Conservation (phyloP, 2,329 filamentous ascomycete species). For the Botrytis squamosa region DNA sequence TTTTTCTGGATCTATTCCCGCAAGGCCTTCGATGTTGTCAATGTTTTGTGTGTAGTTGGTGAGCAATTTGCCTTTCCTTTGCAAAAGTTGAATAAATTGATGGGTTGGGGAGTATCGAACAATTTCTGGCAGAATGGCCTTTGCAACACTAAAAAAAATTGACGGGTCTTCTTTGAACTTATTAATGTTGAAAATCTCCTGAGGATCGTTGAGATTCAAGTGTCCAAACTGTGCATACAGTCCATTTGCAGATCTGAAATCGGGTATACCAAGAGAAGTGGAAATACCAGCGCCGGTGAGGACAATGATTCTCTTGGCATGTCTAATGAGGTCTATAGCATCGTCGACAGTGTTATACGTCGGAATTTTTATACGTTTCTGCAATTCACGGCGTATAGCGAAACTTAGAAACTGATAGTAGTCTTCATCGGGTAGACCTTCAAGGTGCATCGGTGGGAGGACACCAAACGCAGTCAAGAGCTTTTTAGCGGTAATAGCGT, state of each 20-base stretch:
- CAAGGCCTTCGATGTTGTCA: conserved; percentile 88
- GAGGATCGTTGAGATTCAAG: conserved; percentile 74
- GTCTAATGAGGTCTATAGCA: conserved; percentile 72
- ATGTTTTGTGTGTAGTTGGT: conserved; percentile 99
- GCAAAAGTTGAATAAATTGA: conserved; percentile 85
- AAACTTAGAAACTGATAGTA: conserved; percentile 75
- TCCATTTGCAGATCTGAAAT: conserved; percentile 90
- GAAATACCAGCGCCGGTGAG: conserved; percentile 96
- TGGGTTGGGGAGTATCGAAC: conserved; percentile 88
- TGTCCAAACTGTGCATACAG: conserved; percentile 83
- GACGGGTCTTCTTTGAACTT: conserved; percentile 82
- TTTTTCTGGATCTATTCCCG: conserved; percentile 77
- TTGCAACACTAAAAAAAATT: conserved; percentile 89
- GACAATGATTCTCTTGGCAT: conserved; percentile 81
- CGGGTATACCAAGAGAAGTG: conserved; percentile 92
- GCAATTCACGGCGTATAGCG: conserved; percentile 76
- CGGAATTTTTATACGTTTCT: conserved; percentile 74
- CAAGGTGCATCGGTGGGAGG: conserved; percentile 69
- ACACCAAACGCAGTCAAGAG: conserved; percentile 85
- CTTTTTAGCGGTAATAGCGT: conserved; percentile 73
- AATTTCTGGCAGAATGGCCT: conserved; percentile 80
- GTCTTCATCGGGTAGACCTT: conserved; percentile 68
- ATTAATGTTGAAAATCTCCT: conserved; percentile 91
- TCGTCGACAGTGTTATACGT: conserved; percentile 86
- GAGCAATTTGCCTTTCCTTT: conserved; percentile 83